These are phyloP conservation scores for Phoenix roebelenii DNA, from an alignment of 176 grass and related monocot species.

Conservation along the genomic window DNA sequence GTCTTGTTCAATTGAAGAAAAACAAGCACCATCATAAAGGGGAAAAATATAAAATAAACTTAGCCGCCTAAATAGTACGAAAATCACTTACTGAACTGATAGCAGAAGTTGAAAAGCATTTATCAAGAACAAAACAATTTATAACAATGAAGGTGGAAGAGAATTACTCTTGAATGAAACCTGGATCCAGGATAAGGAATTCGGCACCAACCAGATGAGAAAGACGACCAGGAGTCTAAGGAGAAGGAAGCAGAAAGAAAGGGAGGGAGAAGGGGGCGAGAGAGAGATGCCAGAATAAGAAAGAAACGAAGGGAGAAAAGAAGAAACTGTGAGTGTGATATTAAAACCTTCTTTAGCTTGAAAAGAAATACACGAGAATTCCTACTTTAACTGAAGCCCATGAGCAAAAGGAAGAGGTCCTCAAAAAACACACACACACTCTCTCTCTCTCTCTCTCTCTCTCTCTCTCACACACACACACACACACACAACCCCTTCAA, in stretches of 20 bases:
- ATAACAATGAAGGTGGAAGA: too few relatives aligned
- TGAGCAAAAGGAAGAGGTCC: slow-evolving; percentile 73
- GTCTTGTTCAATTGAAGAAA: too few relatives aligned
- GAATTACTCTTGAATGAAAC: too few relatives aligned
- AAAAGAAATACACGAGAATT: slow-evolving; percentile 47
- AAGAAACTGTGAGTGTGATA: slow-evolving; percentile 17
- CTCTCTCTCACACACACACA: too few relatives aligned
- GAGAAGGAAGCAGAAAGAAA: slow-evolving; percentile 18
- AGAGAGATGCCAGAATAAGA: slow-evolving; percentile 23
- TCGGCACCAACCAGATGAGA: too few relatives aligned
- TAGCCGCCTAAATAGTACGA: too few relatives aligned
- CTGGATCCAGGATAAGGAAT: too few relatives aligned
- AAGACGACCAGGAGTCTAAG: slow-evolving; percentile 5
- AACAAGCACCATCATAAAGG: too few relatives aligned
- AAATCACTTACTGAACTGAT: too few relatives aligned
- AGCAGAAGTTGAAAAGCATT: too few relatives aligned
- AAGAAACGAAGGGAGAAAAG: slow-evolving; percentile 26
- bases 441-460: background rate
- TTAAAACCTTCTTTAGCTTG: slow-evolving; percentile 19
- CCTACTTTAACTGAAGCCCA: slow-evolving; percentile 82
- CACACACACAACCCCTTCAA: background rate
- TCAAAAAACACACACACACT: background rate
- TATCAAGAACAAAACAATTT: too few relatives aligned
- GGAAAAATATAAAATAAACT: too few relatives aligned
- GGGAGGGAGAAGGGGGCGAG: background rate